Evolutionary conservation across 2,329 filamentous ascomycete species (phyloP), one percentile per base, ranked within the genome.

Genomic region (Graphiopsis chlorocephala): DNA sequence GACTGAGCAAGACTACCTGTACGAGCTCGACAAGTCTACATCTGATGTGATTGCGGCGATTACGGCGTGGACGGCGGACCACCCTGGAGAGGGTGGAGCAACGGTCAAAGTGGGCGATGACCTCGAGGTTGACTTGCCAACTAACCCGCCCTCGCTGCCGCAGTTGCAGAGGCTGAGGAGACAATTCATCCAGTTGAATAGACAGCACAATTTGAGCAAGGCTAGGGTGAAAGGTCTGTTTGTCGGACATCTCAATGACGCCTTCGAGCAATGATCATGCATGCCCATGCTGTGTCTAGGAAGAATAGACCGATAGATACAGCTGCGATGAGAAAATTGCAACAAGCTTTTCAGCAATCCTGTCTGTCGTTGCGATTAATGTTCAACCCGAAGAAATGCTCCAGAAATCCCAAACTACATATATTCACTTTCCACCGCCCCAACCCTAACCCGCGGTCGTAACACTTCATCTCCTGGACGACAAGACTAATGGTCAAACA

Each of bases 81-180:
- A 92, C 61, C 75, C 79, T 8, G 84, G 83, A 1, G 88, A 90
- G 67, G 85, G 83, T 26, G 86, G 86, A 8, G 84, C 83, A 23
- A 82, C 85, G 68, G 83, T 91, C 29, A 77, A 64, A 14, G 79
- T 90, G 15, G 60, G 33, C 33, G 48, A 62, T n/a, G 60, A 55
- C 11, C 23, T 45, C 1, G 48, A 62, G 11, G 81, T 95, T 25
- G 84, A 88, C 68, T 79, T 95, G 58, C 91, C 91, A 0, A 86
- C 84, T 66, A 87, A 86, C 67, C 79, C 92, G 58, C 88, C 88
- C 1, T 72, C 71, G 15, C 74, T 95, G 50, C 88, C 91, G 10
- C 90, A 92, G 74, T 79, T 96, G 69, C 92, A 96, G 78, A 84
- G 92, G 68, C 79, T 93, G 70, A 83, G 92, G 66, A 84, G 92